Percentiles rank a stretch among this genome's conserved stretches.
Evolutionary conservation across 1,284 basidiomycete genomes (phyloP).

Genomic region (Trichosporon inkin): DNA sequence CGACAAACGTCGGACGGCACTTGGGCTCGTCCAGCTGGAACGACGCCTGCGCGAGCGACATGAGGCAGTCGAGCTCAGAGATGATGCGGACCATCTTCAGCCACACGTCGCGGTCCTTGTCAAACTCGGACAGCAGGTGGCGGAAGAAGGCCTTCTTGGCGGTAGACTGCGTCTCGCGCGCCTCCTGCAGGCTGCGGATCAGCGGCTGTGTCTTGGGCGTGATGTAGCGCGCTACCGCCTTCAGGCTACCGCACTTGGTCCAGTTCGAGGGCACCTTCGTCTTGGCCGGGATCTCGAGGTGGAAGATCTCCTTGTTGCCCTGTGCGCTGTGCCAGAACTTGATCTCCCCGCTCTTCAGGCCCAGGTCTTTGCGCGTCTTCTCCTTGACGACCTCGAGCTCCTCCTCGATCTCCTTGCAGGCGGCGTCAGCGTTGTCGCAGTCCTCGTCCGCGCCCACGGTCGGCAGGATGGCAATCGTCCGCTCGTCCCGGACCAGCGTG

Average conservation of each 20-base stretch:
- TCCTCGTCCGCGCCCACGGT: conserved; percentile 73
- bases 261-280: conserved; percentile 73
- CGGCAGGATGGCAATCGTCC: conserved; percentile 59
- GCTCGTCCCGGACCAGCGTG: conserved; percentile 57
- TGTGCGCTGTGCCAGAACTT: conserved; percentile 77
- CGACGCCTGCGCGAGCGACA: conserved; percentile 88
- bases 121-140: conserved; percentile 78
- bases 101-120: conserved; percentile 74
- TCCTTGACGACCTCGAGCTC: conserved; percentile 64
- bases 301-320: conserved; percentile 86
- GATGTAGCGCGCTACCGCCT: conserved; percentile 67
- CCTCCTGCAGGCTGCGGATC: conserved; percentile 81
- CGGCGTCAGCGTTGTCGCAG: conserved; percentile 70
- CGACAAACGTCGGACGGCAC: conserved; percentile 84
- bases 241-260: conserved; percentile 76
- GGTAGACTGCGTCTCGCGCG: conserved; percentile 74
- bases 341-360: conserved; percentile 43
- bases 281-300: conserved; percentile 65
- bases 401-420: conserved; percentile 65
- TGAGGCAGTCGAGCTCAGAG: conserved; percentile 87
- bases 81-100: conserved; percentile 66
- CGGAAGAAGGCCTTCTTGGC: conserved; percentile 77
- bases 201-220: conserved; percentile 67
- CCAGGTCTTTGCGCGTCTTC: conserved; percentile 37
- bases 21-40: conserved; percentile 83